Conservation (phyloP, 306 rosid genomes). For the Gastrolobium bilobum region DNA sequence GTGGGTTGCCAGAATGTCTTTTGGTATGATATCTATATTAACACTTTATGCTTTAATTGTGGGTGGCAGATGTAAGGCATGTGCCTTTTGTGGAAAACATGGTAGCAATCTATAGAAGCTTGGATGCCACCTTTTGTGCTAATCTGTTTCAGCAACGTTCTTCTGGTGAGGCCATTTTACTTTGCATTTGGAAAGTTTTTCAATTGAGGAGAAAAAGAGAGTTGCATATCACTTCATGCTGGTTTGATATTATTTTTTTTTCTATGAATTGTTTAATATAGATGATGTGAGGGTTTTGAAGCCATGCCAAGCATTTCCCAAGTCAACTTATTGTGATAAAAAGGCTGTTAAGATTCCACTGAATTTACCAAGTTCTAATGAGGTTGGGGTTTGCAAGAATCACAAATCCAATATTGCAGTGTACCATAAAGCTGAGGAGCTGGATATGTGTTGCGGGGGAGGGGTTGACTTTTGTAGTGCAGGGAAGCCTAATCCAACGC, state of each 20-base stretch:
- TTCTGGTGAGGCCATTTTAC: slow-evolving; percentile 58
- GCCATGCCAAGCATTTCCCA: slow-evolving; percentile 44
- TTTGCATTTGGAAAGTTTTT: not conserved
- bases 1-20: not conserved
- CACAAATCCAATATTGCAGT: slow-evolving; percentile 37
- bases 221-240: not conserved
- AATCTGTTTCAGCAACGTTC: slow-evolving; percentile 55
- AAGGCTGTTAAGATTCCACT: slow-evolving; percentile 26
- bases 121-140: slow-evolving; percentile 69
- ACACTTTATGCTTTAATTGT: slow-evolving; percentile 22
- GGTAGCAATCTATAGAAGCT: slow-evolving; percentile 69
- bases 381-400: slow-evolving; percentile 50
- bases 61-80: slow-evolving; percentile 67
- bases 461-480: not conserved
- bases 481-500: slow-evolving; percentile 37
- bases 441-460: slow-evolving; percentile 41
- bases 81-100: slow-evolving; percentile 78
- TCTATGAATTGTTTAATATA: slow-evolving; percentile 38
- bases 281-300: slow-evolving; percentile 56
- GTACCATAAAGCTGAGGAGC: slow-evolving; percentile 46
- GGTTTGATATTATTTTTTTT: not conserved
- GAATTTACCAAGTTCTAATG: slow-evolving; percentile 29
- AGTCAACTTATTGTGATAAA: slow-evolving; percentile 37
- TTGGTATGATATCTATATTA: not conserved
- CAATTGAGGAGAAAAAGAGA: not conserved